These are phyloP conservation scores for Stagonosporopsis tanaceti DNA, from an alignment of 2,329 filamentous ascomycete species.

Conservation along the genomic window DNA sequence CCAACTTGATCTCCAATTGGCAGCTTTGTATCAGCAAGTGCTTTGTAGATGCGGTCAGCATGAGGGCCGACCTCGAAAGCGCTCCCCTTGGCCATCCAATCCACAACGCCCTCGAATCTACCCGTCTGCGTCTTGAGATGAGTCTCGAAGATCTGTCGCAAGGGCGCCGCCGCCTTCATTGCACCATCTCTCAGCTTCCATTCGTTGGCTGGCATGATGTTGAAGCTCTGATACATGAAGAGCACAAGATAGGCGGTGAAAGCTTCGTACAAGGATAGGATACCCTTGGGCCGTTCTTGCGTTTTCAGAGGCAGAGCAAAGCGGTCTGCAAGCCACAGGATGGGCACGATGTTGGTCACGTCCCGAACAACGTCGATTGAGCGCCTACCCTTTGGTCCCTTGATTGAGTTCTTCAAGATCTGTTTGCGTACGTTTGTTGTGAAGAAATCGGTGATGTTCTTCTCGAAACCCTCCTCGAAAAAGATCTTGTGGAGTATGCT, in stretches of 20 bases:
- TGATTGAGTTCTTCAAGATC: constrained; percentile 57
- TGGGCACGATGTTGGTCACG: constrained; percentile 72
- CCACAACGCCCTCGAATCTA: constrained; percentile 62
- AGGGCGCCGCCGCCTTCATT: constrained; percentile 65
- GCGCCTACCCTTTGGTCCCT: constrained; percentile 54
- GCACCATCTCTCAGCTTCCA: constrained; percentile 59
- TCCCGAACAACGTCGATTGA: constrained; percentile 67
- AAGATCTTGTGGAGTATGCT: constrained; percentile 58
- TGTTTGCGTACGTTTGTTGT: constrained; percentile 57
- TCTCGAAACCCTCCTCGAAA: constrained; percentile 68
- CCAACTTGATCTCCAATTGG: constrained; percentile 59
- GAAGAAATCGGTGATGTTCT: constrained; percentile 71
- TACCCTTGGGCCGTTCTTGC: constrained; percentile 64
- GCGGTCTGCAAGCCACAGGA: constrained; percentile 68
- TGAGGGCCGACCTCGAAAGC: constrained; percentile 62
- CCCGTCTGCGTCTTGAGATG: constrained; percentile 69
- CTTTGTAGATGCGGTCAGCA: constrained; percentile 62
- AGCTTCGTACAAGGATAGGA: constrained; percentile 57
- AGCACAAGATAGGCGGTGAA: constrained; percentile 68
- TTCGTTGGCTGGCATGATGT: constrained; percentile 59
- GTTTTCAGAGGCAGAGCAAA: constrained; percentile 75
- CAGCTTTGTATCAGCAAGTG: constrained; percentile 56
- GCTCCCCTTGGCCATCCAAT: constrained; percentile 56
- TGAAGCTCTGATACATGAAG: constrained; percentile 67
- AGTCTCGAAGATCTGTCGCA: constrained; percentile 71